Evolutionary conservation across 768 basidiomycete species (phyloP).

Genomic region (Ramaria rubella): DNA sequence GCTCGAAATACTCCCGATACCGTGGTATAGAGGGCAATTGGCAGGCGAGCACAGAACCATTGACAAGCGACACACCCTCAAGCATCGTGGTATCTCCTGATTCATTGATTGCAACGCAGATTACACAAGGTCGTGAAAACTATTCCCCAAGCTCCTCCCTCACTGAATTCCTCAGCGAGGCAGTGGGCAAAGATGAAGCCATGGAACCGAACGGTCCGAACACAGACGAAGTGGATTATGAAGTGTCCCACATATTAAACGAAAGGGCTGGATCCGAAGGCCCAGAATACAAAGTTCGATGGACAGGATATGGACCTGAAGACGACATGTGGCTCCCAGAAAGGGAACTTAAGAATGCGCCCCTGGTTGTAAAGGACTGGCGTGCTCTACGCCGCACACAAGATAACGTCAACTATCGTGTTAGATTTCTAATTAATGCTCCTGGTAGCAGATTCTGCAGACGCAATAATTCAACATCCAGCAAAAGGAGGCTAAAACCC

Average conservation of each 20-base stretch:
- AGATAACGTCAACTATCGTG: background rate
- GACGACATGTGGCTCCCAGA: constrained; percentile 9
- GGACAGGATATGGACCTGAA: constrained; percentile 10
- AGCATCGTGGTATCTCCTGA: background rate
- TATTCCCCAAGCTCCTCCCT: background rate
- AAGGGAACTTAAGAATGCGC: background rate
- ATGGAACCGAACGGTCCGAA: too few relatives aligned
- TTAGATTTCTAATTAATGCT: too few relatives aligned
- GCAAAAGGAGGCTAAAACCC: too few relatives aligned
- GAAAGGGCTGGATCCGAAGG: background rate
- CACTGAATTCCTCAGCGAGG: background rate
- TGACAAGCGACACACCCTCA: background rate
- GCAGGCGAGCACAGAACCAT: background rate
- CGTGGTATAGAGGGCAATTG: background rate
- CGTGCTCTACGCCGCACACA: background rate
- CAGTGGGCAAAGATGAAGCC: background rate
- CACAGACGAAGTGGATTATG: background rate
- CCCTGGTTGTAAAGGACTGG: background rate
- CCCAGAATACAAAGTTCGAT: constrained; percentile 6
- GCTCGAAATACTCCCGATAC: constrained; percentile 53
- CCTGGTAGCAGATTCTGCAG: too few relatives aligned
- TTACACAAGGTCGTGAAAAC: background rate
- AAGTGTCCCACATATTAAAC: background rate
- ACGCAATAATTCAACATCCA: too few relatives aligned
- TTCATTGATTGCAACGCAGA: background rate